A percentile compares a stretch with the other conserved stretches of the same genome.
Conservation (phyloP, 148 eudicot species). For the Amaranthus cruentus region DNA sequence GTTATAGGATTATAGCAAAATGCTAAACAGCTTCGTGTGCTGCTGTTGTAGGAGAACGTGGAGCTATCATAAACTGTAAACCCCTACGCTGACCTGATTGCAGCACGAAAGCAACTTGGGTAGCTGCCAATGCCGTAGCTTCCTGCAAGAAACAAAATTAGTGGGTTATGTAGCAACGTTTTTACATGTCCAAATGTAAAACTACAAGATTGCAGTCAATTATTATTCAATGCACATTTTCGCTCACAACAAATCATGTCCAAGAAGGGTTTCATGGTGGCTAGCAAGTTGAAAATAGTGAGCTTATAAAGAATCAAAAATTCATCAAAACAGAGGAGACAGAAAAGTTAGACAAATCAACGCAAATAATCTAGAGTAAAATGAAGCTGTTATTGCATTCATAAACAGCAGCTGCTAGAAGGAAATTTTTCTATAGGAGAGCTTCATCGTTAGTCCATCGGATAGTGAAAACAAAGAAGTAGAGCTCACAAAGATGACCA, state of each 20-base stretch:
- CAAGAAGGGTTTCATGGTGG: too few relatives aligned
- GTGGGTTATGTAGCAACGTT: not conserved
- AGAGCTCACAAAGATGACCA: not conserved
- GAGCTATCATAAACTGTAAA: conserved; percentile 63
- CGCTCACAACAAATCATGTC: not conserved
- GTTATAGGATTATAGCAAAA: not conserved
- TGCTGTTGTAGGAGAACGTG: conserved; percentile 32
- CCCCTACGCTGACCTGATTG: conserved; percentile 77
- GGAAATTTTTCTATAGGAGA: too few relatives aligned
- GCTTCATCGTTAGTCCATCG: too few relatives aligned
- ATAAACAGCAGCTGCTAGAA: too few relatives aligned
- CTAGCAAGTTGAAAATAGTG: too few relatives aligned
- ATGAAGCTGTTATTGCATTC: too few relatives aligned
- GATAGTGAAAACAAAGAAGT: not conserved
- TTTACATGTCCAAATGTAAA: too few relatives aligned
- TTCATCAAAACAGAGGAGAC: too few relatives aligned
- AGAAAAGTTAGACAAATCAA: too few relatives aligned
- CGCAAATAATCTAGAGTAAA: too few relatives aligned
- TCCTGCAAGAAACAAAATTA: conserved; percentile 38
- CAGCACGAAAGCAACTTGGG: conserved; percentile 78
- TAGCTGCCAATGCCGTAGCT: conserved; percentile 80
- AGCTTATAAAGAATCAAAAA: too few relatives aligned
- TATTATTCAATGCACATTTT: not conserved
- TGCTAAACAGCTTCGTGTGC: conserved; percentile 32
- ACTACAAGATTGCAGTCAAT: not conserved